Evolutionary conservation across 2,329 filamentous ascomycete genomes (phyloP).

Genomic region (Ploettnerulaceae sp.): DNA sequence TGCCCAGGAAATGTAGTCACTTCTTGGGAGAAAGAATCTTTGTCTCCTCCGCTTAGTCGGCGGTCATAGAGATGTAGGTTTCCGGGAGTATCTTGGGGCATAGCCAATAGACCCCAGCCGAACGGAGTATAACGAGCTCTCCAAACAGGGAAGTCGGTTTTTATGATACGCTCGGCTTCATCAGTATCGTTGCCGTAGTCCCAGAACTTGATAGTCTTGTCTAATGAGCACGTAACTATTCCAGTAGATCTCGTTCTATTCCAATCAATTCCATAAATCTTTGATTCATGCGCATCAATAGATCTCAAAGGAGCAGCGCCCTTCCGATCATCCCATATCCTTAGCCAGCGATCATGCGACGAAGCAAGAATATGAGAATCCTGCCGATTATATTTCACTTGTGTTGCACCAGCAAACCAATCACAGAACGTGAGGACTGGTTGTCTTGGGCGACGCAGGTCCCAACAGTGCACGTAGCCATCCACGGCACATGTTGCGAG

Average conservation of each 20-base stretch:
- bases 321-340: constrained; percentile 85
- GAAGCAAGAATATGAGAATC: constrained; percentile 84
- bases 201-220: constrained; percentile 93
- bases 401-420: constrained; percentile 89
- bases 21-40: constrained; percentile 44
- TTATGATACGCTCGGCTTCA: constrained; percentile 69
- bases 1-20: constrained; percentile 58
- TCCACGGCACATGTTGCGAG: constrained; percentile 89
- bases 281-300: constrained; percentile 83
- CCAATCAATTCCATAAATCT: constrained; percentile 96
- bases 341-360: constrained; percentile 80
- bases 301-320: constrained; percentile 73
- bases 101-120: constrained; percentile 77
- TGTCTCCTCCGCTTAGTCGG: constrained; percentile 41
- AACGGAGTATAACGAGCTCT: constrained; percentile 88
- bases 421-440: constrained; percentile 81
- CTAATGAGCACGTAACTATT: constrained; percentile 82
- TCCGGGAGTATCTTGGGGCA: constrained; percentile 86
- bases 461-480: constrained; percentile 90
- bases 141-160: constrained; percentile 84
- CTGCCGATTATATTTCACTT: constrained; percentile 91
- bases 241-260: constrained; percentile 69
- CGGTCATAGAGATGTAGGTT: constrained; percentile 81
- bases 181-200: constrained; percentile 63
- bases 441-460: constrained; percentile 67